Evolutionary conservation across 2,329 filamentous ascomycete genomes (phyloP), one percentile per base, ranked within the genome.

Genomic region (Tolypocladium sp.): DNA sequence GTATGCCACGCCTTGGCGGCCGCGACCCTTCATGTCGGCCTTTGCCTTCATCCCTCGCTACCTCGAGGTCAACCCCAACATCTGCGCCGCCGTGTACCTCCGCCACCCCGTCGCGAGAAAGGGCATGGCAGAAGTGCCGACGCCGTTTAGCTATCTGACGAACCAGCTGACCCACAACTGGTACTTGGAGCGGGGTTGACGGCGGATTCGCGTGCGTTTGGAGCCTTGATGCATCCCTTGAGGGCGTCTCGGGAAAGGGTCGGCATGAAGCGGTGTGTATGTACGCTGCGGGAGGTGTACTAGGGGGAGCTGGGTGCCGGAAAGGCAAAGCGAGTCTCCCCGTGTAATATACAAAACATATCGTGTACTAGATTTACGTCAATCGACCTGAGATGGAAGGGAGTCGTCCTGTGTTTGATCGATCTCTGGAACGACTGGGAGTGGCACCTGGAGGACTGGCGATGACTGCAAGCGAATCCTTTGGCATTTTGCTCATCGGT

Each of bases 41-140:
- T 99, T 99, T 74, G 92, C 92, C 30, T 97, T 96, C 74, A 92
- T 99, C 65, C 94, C 94, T 13, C 81, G 90, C 58, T 99, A 97
- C 74, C 84, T 99, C 61, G 95, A 99, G 77, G 94, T 99, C 67
- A 97, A 97, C 79, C 94, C 96, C 74, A 95, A 92, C 70, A 89
- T 97, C 68, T 99, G 94, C 75, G 88, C 92, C 1, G 94, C 94
- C 13, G 92, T 99, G 46, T 99, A 99, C 73, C 77, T 99, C 62
- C 84, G 94, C 60, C 93, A 99, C 77, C 94, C 94, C 0, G 93
- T 97, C 51, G 94, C 91, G 33, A 82, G 92, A 61, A 88, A 88
- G 3, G 92, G 92, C 13, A 69, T 84, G 64, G 87, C 89, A 4
- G 94, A 93, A 74, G 88, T 93, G 61, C 93, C 93, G 1, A 91